These are phyloP conservation scores for Chalciporus pseudorubinellus DNA, from an alignment of 768 basidiomycete genomes.

Conservation along the genomic window DNA sequence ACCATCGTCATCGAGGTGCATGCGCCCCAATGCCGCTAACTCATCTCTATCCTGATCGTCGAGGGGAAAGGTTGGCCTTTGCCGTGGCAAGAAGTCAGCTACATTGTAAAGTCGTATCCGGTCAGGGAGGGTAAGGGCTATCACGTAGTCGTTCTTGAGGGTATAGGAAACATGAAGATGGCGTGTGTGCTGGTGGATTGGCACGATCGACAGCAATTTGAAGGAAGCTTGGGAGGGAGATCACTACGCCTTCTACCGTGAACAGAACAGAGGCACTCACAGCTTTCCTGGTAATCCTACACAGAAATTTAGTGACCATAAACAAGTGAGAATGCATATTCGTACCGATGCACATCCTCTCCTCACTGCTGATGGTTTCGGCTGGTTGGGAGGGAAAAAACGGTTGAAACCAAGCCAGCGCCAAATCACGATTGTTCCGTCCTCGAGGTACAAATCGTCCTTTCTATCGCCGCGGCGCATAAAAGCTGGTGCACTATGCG, in stretches of 20 bases:
- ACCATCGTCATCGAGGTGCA: constrained; percentile 30
- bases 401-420: constrained; percentile 65
- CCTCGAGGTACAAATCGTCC: constrained; percentile 32
- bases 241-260: constrained; percentile 1
- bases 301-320: constrained; percentile 1
- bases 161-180: constrained; percentile 45
- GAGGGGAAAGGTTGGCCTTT: constrained; percentile 41
- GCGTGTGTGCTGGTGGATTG: constrained; percentile 39
- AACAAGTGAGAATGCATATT: not conserved
- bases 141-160: constrained; percentile 50
- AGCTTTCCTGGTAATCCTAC: constrained; percentile 76
- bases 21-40: constrained; percentile 17
- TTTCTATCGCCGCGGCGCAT: constrained; percentile 34
- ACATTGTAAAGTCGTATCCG: constrained; percentile 47
- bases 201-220: constrained; percentile 52
- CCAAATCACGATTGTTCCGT: constrained; percentile 60
- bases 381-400: constrained; percentile 53
- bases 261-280: constrained; percentile 40
- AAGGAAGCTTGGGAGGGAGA: constrained; percentile 52
- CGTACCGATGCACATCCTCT: constrained; percentile 63
- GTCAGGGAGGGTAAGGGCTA: constrained; percentile 43
- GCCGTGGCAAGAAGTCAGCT: constrained; percentile 43
- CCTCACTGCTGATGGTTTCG: constrained; percentile 36
- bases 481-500: constrained; percentile 52
- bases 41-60: constrained; percentile 26